These are phyloP conservation scores for Mucor plumbeus DNA, from an alignment of 371 early-diverging fungal species.

Conservation along the genomic window DNA sequence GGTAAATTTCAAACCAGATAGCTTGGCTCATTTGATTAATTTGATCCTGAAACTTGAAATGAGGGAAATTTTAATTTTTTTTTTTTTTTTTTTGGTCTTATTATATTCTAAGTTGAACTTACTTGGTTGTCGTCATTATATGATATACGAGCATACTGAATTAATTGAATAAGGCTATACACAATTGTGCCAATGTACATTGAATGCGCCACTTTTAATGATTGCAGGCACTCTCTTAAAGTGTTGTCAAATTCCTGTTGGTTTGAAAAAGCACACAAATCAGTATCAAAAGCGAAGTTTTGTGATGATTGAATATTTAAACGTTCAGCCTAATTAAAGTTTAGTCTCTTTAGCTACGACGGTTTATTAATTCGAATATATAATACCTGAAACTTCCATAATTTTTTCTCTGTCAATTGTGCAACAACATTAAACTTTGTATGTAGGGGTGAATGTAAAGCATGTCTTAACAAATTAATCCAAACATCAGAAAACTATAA, in stretches of 20 bases:
- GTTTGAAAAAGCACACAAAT: not conserved
- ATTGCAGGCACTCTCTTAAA: constrained; percentile 11
- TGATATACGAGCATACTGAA: constrained; percentile 4
- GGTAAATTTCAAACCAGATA: constrained; percentile 15
- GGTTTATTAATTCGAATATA: no score
- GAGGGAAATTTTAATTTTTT: not conserved
- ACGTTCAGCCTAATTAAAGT: not conserved
- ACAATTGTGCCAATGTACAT: not conserved
- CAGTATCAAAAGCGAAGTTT: not conserved
- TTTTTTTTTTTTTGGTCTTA: not conserved
- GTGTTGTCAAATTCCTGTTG: not conserved
- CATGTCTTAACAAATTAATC: not conserved
- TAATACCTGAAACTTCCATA: constrained; percentile 7
- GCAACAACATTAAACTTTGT: not conserved
- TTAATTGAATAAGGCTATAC: not conserved
- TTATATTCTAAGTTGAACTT: not conserved
- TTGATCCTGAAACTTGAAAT: not conserved
- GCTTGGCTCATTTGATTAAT: constrained; percentile 6
- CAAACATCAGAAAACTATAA: constrained; percentile 14
- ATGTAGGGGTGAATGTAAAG: not conserved
- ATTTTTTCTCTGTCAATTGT: constrained; percentile 5
- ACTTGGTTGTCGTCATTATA: not conserved
- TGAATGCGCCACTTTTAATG: not conserved
- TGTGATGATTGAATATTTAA: not conserved
- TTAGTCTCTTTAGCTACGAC: no score